Conservation (phyloP, 2,329 filamentous ascomycete species). For the Hypoxylon sp. region DNA sequence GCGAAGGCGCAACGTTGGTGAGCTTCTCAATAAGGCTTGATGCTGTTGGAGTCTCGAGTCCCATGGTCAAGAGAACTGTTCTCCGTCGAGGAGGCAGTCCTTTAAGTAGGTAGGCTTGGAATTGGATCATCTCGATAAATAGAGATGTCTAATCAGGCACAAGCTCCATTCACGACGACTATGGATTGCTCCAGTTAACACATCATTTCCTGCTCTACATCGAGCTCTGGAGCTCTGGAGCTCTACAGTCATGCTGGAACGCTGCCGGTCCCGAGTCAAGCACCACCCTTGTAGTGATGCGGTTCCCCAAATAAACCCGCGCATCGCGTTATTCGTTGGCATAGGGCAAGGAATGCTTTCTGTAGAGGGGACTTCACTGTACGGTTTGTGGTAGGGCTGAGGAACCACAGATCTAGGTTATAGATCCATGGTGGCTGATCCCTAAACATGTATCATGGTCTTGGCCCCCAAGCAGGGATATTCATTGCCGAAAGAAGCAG, state of each 20-base stretch:
- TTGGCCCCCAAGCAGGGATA: conserved; percentile 16
- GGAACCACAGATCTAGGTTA: conserved; percentile 11
- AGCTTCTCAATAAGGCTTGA: background rate
- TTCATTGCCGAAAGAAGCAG: conserved; percentile 1
- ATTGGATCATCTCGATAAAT: conserved; percentile 12
- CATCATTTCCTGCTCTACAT: conserved; percentile 12
- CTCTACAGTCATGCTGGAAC: conserved; percentile 4
- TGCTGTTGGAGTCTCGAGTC: background rate
- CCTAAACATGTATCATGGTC: conserved; percentile 1
- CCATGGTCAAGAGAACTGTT: background rate
- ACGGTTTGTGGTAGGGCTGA: conserved; percentile 28
- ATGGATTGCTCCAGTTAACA: conserved; percentile 13
- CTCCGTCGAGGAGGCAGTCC: conserved; percentile 11
- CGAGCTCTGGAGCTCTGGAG: conserved; percentile 10
- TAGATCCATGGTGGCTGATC: conserved; percentile 22
- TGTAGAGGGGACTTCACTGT: conserved; percentile 1
- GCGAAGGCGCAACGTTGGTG: background rate
- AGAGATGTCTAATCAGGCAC: background rate
- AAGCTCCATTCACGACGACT: conserved; percentile 13
- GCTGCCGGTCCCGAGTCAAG: conserved; percentile 10
- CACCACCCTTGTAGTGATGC: conserved; percentile 9
- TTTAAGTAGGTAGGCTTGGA: conserved; percentile 27
- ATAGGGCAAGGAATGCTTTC: conserved; percentile 12
- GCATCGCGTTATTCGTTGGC: conserved; percentile 4
- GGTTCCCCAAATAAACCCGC: conserved; percentile 6